Evolutionary conservation across 495 filamentous ascomycete genomes (phyloP).

Genomic region (Durotheca rogersii): DNA sequence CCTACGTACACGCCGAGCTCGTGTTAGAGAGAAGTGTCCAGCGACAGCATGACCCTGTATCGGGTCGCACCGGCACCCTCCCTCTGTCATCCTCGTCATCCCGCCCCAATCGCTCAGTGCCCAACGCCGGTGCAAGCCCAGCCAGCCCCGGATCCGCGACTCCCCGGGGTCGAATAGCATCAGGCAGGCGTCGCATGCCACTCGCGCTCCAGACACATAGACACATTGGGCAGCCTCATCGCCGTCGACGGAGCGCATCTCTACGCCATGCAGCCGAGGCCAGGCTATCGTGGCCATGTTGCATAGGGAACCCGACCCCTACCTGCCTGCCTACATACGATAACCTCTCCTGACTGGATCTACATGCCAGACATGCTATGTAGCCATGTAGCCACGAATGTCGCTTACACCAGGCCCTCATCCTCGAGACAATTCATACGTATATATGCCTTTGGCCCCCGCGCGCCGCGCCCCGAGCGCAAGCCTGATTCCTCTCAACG

Average conservation of each 20-base stretch:
- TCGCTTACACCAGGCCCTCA: not conserved
- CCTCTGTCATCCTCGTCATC: not conserved
- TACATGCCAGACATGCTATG: too few relatives aligned
- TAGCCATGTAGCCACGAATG: not conserved
- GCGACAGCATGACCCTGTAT: conserved; percentile 25
- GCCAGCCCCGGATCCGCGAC: not conserved
- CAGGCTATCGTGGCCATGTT: not conserved
- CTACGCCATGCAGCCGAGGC: not conserved
- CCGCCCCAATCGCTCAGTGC: not conserved
- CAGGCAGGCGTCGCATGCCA: too few relatives aligned
- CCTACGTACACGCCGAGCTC: conserved; percentile 12
- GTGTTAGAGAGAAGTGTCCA: conserved; percentile 22
- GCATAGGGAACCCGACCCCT: too few relatives aligned
- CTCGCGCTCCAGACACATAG: not conserved
- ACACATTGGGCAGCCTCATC: not conserved
- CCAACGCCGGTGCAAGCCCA: not conserved
- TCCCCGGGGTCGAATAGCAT: too few relatives aligned
- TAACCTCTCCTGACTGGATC: too few relatives aligned
- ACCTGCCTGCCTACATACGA: too few relatives aligned
- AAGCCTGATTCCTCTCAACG: not conserved
- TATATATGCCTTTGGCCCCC: too few relatives aligned
- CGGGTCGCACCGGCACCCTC: conserved; percentile 16
- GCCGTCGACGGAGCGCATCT: not conserved
- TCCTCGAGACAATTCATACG: not conserved
- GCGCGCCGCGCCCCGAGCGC: not conserved